Conservation (phyloP, 1,139 yeast species). For the Kodamaea plutei region DNA sequence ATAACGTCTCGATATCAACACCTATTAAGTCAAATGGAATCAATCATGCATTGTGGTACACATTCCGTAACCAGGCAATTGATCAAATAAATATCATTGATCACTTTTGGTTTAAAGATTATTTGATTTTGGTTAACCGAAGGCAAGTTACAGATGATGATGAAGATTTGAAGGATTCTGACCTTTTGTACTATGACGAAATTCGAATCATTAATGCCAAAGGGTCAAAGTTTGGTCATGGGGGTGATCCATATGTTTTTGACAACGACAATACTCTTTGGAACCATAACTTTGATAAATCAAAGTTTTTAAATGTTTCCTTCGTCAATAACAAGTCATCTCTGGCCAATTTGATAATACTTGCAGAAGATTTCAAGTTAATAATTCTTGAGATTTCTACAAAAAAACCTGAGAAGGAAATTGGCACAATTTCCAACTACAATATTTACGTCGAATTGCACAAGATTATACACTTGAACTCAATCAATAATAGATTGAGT, state of each 20-base stretch:
- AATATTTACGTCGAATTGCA: constrained; percentile 30
- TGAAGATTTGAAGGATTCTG: constrained; percentile 10
- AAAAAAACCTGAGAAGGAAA: constrained; percentile 7
- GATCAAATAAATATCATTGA: constrained; percentile 33
- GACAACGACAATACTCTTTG: constrained; percentile 40
- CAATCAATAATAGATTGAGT: constrained; percentile 25
- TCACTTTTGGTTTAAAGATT: constrained; percentile 36
- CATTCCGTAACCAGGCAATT: constrained; percentile 31
- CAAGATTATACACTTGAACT: constrained; percentile 35
- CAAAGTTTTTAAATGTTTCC: constrained; percentile 24
- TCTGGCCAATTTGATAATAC: constrained; percentile 23
- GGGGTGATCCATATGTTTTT: constrained; percentile 29
- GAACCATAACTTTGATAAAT: constrained; percentile 35
- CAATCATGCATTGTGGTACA: constrained; percentile 41
- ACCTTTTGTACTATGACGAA: constrained; percentile 28
- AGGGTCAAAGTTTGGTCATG: constrained; percentile 31
- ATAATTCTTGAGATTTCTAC: constrained; percentile 28
- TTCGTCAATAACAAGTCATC: constrained; percentile 13
- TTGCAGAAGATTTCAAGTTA: constrained; percentile 29
- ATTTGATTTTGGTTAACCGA: constrained; percentile 34
- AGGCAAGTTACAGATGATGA: constrained; percentile 19
- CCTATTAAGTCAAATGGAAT: constrained; percentile 21
- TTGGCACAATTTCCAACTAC: constrained; percentile 15
- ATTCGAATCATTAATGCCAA: constrained; percentile 34
- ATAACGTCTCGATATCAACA: constrained; percentile 31